phyloP scores from a whole-genome alignment of 495 filamentous ascomycete genomes.

The Penicillium paradoxum region DNA sequence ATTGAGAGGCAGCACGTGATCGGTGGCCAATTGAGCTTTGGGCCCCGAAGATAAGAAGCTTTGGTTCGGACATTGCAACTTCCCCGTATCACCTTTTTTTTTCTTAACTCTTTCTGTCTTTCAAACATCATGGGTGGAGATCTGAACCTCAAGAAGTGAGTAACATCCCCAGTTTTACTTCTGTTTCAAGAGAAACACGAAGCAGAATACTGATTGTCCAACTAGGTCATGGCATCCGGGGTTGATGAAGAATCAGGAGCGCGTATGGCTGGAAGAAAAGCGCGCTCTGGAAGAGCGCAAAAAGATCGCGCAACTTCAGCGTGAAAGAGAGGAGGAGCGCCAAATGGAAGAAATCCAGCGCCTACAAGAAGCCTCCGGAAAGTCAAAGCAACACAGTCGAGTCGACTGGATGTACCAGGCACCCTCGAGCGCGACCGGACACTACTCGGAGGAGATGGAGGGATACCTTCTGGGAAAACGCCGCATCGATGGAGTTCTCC shows the following conservation, averaged over 20 bases:
- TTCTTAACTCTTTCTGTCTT: not conserved
- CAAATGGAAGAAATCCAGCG: constrained; percentile 86
- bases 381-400: constrained; percentile 63
- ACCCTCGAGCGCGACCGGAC: constrained; percentile 70
- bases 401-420: constrained; percentile 99
- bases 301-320: constrained; percentile 75
- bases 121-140: constrained; percentile 74
- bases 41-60: not conserved
- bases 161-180: not conserved
- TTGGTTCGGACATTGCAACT: not conserved
- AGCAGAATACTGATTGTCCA: constrained; percentile 11
- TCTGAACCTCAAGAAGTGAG: constrained; percentile 86
- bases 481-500: constrained; percentile 74
- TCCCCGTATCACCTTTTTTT: not conserved
- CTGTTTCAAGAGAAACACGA: not conserved
- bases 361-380: constrained; percentile 84
- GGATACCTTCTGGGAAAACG: constrained; percentile 90
- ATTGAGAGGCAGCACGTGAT: not conserved
- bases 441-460: constrained; percentile 89
- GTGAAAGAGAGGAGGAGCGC: constrained; percentile 92
- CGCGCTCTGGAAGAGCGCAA: constrained; percentile 95
- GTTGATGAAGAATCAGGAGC: constrained; percentile 74
- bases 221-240: constrained; percentile 78
- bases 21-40: not conserved
- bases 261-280: constrained; percentile 83